Percentiles rank a stretch among this genome's conserved stretches.
Conservation (phyloP, 176 grass and related monocot genomes). For the Hyparrhenia diplandra region DNA sequence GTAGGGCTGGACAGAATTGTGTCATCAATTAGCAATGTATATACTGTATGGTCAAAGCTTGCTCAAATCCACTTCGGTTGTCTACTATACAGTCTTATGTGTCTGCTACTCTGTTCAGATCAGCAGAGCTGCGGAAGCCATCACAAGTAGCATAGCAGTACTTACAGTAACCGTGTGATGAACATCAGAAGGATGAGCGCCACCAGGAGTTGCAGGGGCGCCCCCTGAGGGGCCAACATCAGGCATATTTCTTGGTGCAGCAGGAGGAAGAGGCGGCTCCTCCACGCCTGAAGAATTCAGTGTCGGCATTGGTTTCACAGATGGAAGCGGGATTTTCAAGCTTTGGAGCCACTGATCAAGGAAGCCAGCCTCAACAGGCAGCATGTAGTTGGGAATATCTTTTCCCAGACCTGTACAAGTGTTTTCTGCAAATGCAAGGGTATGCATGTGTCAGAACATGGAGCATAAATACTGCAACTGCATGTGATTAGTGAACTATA, state of each 20-base stretch:
- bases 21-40: neutral
- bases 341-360: conserved; percentile 1
- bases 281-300: conserved; percentile 28
- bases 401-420: conserved; percentile 39
- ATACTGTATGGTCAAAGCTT: neutral
- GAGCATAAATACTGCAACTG: neutral
- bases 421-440: conserved; percentile 43
- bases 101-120: conserved; percentile 22
- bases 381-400: conserved; percentile 42
- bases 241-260: neutral
- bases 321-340: conserved; percentile 12
- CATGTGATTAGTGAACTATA: neutral
- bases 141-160: conserved; percentile 14
- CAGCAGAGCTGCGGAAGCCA: conserved; percentile 23
- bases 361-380: neutral
- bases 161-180: neutral
- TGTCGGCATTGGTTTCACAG: conserved; percentile 35
- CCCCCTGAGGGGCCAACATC: too few relatives aligned
- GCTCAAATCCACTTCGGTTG: neutral
- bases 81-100: neutral
- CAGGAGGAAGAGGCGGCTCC: conserved; percentile 50
- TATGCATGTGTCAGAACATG: neutral
- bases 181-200: conserved; percentile 25
- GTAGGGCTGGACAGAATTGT: neutral
- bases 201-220: neutral